phyloP scores from a whole-genome alignment of 371 early-diverging fungal genomes.

The Actinomortierella wolfii region DNA sequence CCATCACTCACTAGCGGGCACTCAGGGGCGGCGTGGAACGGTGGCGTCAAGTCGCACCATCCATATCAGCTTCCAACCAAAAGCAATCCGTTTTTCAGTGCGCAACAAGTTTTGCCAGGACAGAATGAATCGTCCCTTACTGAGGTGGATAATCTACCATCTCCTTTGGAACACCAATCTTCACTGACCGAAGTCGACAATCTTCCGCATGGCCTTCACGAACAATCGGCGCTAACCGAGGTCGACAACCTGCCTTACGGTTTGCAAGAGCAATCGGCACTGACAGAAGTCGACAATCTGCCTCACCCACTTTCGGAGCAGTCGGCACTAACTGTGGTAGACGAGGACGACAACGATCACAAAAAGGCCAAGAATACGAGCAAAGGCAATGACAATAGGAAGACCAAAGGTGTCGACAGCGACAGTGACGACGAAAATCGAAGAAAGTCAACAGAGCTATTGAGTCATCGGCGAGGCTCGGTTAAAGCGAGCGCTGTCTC shows the following conservation, averaged over 20 bases:
- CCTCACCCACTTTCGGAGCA: slow-evolving; percentile 27
- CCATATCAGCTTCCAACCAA: neutral
- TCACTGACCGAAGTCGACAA: slow-evolving; percentile 24
- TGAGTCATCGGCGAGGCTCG: too few species aligned
- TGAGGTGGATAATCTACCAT: slow-evolving; percentile 12
- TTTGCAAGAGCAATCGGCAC: slow-evolving; percentile 24
- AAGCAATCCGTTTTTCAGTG: neutral
- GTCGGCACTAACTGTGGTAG: slow-evolving; percentile 21
- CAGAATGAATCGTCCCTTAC: slow-evolving; percentile 7
- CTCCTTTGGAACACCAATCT: slow-evolving; percentile 15
- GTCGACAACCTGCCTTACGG: slow-evolving; percentile 15
- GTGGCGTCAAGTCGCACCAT: neutral
- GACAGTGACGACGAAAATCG: too few species aligned
- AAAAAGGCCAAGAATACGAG: too few species aligned
- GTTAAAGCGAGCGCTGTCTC: too few species aligned
- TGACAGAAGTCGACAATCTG: slow-evolving; percentile 26
- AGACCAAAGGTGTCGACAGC: too few species aligned
- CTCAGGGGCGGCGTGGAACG: neutral
- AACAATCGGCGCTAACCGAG: slow-evolving; percentile 23
- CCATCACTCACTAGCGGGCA: neutral
- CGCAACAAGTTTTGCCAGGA: too few species aligned
- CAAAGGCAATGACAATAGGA: too few species aligned
- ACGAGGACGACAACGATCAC: slow-evolving; percentile 2
- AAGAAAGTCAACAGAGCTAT: too few species aligned
- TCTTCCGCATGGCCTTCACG: slow-evolving; percentile 16